Conservation (phyloP, 2,329 filamentous ascomycete genomes). For the Falciphora oryzae region DNA sequence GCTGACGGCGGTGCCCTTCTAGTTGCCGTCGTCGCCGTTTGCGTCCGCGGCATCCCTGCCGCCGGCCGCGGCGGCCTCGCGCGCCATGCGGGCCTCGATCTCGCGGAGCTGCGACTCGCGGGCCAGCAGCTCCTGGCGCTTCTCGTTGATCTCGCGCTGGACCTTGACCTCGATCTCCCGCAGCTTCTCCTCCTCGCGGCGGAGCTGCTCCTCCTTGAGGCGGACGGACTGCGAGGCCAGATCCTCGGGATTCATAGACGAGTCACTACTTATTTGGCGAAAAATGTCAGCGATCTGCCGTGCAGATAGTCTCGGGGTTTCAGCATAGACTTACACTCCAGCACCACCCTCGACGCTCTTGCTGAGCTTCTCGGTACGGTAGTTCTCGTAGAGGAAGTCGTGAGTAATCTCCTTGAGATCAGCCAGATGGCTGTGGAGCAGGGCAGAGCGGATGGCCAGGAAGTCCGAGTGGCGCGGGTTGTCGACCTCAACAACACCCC, state of each 20-base stretch:
- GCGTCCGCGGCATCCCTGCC: conserved; percentile 34
- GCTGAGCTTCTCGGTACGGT: conserved; percentile 99
- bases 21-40: conserved; percentile 52
- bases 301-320: not conserved
- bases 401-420: conserved; percentile 99
- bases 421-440: conserved; percentile 95
- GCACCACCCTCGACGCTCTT: conserved; percentile 95
- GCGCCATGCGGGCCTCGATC: conserved; percentile 95
- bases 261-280: conserved; percentile 47
- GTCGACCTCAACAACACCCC: conserved; percentile 98
- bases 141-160: conserved; percentile 99
- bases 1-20: conserved; percentile 21
- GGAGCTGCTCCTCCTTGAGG: conserved; percentile 98
- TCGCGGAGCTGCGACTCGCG: conserved; percentile 98
- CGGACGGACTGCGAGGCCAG: conserved; percentile 95
- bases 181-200: conserved; percentile 98
- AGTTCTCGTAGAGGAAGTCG: conserved; percentile 99
- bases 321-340: conserved; percentile 64
- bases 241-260: conserved; percentile 96
- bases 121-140: conserved; percentile 94
- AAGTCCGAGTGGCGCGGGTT: conserved; percentile 99
- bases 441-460: conserved; percentile 90
- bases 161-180: conserved; percentile 99
- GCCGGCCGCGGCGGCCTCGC: conserved; percentile 61
- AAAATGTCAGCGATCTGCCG: not conserved